Base-by-base conservation (phyloP, 2,329 filamentous ascomycete genomes). In the Pseudogymnoascus sp. region DNA sequence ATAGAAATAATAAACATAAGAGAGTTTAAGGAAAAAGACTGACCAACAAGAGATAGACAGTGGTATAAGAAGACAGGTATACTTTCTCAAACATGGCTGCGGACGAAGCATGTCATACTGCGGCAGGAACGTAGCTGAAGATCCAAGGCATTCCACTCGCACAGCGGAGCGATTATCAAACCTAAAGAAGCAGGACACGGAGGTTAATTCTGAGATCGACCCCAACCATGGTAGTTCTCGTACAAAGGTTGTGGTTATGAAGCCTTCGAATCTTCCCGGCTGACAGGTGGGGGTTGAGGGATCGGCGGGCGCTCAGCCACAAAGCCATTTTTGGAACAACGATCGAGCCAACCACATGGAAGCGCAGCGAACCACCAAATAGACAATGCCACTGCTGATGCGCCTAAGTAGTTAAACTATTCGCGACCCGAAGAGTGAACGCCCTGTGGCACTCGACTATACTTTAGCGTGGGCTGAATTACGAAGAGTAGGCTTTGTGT, bases 291-390 rank as follows among this genome's bases (percentile, higher is more conserved):
- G 42, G 42, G 25, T 15, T 1, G 12, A 29, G 21, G 13, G 45
- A 52, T 52, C 45, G 15, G 8, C 45, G 7, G 27, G 4, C n/a
- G 27, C 45, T 6, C 45, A 52, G 45, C 45, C 45, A 52, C 45
- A 9, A 52, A 31, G 45, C 45, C 45, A 52, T 52, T 52, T 52
- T 52, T 52, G 45, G 45, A 52, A 52, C 45, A 29, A 18, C 45
- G 8, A 31, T 18, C n/a, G 8, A 52, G n/a, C 45, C 45, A 52
- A 52, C 27, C 45, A 31, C 45, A 33, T n/a, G 27, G 25, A 52
- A 7, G 13, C 42, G 25, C 13, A 12, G 25, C 42, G 42, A 8
- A 48, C 42, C 13, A 52, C 25, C 5, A 52, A 52, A 52, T 31
- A 52, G 13, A 52, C 42, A 52, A 29, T 52, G 42, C 45, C 45